These are phyloP conservation scores for Yamadazyma olivae DNA, from an alignment of 805 yeast genomes.

Conservation along the genomic window DNA sequence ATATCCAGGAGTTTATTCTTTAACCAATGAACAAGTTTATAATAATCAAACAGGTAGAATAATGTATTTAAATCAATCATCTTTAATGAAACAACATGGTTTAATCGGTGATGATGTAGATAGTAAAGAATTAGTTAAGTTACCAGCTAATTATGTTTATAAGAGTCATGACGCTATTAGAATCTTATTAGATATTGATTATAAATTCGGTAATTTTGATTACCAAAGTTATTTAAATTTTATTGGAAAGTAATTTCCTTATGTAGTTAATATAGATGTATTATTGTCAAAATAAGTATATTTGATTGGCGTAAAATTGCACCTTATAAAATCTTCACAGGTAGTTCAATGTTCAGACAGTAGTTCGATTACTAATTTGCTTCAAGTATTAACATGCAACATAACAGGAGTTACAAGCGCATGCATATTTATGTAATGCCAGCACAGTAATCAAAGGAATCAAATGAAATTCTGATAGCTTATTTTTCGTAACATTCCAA, in stretches of 20 bases:
- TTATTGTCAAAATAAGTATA: no score
- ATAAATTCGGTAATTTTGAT: slow-evolving; percentile 57
- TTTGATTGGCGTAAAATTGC: no score
- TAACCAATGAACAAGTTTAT: slow-evolving; percentile 44
- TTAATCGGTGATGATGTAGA: slow-evolving; percentile 31
- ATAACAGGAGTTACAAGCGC: no score
- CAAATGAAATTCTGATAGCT: no score
- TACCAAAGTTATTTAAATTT: slow-evolving; percentile 43
- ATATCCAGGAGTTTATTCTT: slow-evolving; percentile 44
- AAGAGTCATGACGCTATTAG: slow-evolving; percentile 61
- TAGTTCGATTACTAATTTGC: no score
- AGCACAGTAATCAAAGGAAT: no score
- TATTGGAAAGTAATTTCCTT: slow-evolving; percentile 12
- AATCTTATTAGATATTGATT: slow-evolving; percentile 60
- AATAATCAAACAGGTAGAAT: slow-evolving; percentile 37
- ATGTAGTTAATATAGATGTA: neutral
- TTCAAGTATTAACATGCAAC: no score
- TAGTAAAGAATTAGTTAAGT: slow-evolving; percentile 37
- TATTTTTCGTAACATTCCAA: no score
- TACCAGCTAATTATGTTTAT: slow-evolving; percentile 47
- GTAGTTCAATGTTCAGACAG: no score
- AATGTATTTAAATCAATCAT: slow-evolving; percentile 31
- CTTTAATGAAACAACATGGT: slow-evolving; percentile 33
- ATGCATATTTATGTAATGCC: no score
- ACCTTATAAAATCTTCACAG: no score